Evolutionary conservation across 768 basidiomycete species (phyloP).

Genomic region (Holtermannia corniformis): DNA sequence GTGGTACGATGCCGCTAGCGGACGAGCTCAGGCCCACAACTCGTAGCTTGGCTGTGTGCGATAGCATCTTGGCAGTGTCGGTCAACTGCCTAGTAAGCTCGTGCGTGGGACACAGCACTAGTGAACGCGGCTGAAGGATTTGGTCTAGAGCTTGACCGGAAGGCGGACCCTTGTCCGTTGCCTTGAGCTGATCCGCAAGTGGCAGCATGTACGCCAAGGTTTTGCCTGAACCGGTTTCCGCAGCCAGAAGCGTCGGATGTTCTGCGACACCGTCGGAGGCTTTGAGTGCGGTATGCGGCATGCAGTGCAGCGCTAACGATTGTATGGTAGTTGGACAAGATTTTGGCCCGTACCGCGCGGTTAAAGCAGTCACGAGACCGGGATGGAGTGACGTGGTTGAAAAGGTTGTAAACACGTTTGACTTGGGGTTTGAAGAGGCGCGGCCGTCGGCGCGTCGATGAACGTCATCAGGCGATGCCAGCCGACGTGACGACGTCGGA

Average conservation of each 20-base stretch:
- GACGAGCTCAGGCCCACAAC: constrained; percentile 50
- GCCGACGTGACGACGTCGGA: no score
- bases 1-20: constrained; percentile 14
- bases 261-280: no score
- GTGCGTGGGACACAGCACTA: constrained; percentile 80
- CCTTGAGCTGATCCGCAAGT: constrained; percentile 66
- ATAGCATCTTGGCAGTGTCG: constrained; percentile 59
- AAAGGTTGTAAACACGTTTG: no score
- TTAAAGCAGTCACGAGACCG: no score
- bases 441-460: no score
- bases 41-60: constrained; percentile 68
- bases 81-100: constrained; percentile 77
- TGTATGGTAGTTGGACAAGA: no score
- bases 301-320: no score
- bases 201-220: constrained; percentile 84
- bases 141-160: constrained; percentile 2
- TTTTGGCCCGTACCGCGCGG: no score
- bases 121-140: constrained; percentile 57
- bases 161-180: constrained; percentile 45
- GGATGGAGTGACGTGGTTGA: no score
- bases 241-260: constrained; percentile 54
- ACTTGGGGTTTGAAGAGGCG: no score
- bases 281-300: no score
- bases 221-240: constrained; percentile 87
- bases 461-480: no score